Evolutionary conservation across 306 rosid species (phyloP), one percentile per base, ranked within the genome.

Genomic region (Crataegus laevigata): DNA sequence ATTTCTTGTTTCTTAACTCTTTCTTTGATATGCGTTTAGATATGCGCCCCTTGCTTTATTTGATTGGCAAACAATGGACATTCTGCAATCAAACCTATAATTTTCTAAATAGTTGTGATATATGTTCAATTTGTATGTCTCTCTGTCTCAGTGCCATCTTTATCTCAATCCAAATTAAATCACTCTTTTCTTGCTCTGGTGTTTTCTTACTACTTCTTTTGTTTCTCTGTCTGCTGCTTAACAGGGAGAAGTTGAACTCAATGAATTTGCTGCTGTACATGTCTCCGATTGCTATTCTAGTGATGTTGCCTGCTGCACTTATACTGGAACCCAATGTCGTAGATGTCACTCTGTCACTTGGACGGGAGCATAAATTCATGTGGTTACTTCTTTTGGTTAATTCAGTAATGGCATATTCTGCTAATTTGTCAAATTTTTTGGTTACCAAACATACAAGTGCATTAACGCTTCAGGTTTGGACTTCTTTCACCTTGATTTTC

Each of bases 361-460:
- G 92, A 79, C 89, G 68, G 83, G 96, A 92, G 75, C 77, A 90
- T 74, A 94, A 78, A 72, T 89, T 78, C 72, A 85, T 94, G 96
- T 89, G 96, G 90, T 76, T 94, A 69, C 99, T 94, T 85, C 93
- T 94, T 89, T 79, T 87, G 60, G 76, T 94, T 62, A 94, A 94
- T 83, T 94, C 99, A 43, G 87, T 83, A 28, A 54, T 93, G 81
- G 98, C 97, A 54, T 94, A 89, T 85, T 82, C 86, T 14, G 99
- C 99, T 43, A 94, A 94, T 89, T 76, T 94, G 84, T 80, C 94
- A 80, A 94, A 94, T 86, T 92, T 94, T 90, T 85, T 94, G 92
- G 99, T 94, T 72, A 94, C 97, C n/a, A 92, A 94, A 81, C 91
- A 94, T 81, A 94, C 99, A 34, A 94, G 99, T 72, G 93, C 99